These are phyloP conservation scores for Inosperma sp. DNA, from an alignment of 768 basidiomycete genomes.

Conservation along the genomic window DNA sequence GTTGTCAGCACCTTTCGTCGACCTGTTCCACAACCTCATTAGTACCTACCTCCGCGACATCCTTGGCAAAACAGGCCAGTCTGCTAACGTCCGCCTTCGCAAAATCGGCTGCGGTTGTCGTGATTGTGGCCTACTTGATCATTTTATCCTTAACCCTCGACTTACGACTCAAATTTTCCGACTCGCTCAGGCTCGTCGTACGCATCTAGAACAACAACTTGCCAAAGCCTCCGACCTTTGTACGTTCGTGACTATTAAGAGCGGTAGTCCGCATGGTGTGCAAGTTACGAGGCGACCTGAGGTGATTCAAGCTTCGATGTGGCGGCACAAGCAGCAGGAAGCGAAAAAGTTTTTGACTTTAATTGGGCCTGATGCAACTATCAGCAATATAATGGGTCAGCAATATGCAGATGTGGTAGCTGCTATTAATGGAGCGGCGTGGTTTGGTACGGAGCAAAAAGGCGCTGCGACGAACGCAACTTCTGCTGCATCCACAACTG, in stretches of 20 bases:
- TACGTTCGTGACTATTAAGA: slow-evolving; percentile 21
- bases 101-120: slow-evolving; percentile 32
- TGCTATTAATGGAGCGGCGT: slow-evolving; percentile 22
- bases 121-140: slow-evolving; percentile 27
- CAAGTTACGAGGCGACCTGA: slow-evolving; percentile 26
- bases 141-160: slow-evolving; percentile 22
- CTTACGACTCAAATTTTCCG: slow-evolving; percentile 16
- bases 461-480: background rate
- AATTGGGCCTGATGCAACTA: slow-evolving; percentile 25
- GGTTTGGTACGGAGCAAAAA: slow-evolving; percentile 15
- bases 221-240: slow-evolving; percentile 21
- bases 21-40: slow-evolving; percentile 27
- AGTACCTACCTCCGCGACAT: slow-evolving; percentile 26
- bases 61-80: slow-evolving; percentile 21
- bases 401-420: slow-evolving; percentile 28
- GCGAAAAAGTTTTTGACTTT: slow-evolving; percentile 25
- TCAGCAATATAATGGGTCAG: slow-evolving; percentile 29
- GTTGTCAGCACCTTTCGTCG: slow-evolving; percentile 24
- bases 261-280: slow-evolving; percentile 26
- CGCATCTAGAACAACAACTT: slow-evolving; percentile 24
- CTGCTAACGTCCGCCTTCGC: slow-evolving; percentile 15
- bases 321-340: slow-evolving; percentile 21
- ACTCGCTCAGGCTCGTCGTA: slow-evolving; percentile 16
- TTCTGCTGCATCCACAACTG: background rate
- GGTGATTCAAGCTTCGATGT: slow-evolving; percentile 18